Evolutionary conservation across 345 rosid species (phyloP), one percentile per base, ranked within the genome.

Genomic region (Eucalyptus regnans): DNA sequence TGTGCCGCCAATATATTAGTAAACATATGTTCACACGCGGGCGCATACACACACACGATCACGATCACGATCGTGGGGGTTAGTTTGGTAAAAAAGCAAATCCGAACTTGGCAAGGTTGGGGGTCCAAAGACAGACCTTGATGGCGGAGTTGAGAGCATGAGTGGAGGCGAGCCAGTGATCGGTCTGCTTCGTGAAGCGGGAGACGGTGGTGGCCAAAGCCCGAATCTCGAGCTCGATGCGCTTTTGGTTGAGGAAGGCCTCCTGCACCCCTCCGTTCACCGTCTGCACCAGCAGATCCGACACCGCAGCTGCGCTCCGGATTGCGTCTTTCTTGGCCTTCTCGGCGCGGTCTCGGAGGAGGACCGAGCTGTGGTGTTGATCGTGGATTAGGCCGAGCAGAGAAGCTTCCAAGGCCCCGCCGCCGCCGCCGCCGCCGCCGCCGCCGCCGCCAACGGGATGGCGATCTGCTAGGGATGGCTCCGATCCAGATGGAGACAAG

Each of bases 181-280:
- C 97, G 37, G 96, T 95, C 87, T 95, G 99, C 92, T 93, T 97
- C 62, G 91, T 91, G 91, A 96, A 97, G 62, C 94, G 91, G 14
- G 92, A 90, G 88, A 97, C 90, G 25, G 98, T 93, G 7, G 94
- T 92, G 3, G 98, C 94, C 43, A 96, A 90, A 29, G 90, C 89
- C 29, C 66, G 66, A 60, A 60, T 60, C 66, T 60, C 66, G 66
- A 60, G 66, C 98, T 97, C 99, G 31, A 96, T 94, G 76, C 97
- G 92, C 93, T 96, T 97, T 96, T 97, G 97, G 90, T 93, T 94
- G 29, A 94, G 80, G 90, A 95, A 96, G 44, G 95, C 93, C 52
- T 95, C 98, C 90, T 95, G 96, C 22, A 96, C 99, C 68, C 98
- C 96, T 83, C 31, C 97, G 86, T 96, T 97, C 90, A 96, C 96